Conservation (phyloP, 805 yeast species). For the Saccharomycopsis babjevae region DNA sequence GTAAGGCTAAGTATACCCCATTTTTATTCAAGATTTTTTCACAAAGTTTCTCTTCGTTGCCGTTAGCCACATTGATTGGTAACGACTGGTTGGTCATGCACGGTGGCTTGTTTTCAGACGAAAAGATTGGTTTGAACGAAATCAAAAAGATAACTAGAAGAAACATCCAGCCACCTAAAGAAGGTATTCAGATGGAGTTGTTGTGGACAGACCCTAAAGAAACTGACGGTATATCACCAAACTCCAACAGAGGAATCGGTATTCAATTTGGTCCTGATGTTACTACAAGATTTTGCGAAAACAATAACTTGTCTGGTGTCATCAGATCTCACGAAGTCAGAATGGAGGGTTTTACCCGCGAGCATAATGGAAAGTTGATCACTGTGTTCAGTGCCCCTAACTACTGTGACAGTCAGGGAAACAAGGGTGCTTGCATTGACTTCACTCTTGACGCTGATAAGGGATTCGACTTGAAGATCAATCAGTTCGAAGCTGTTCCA, state of each 20-base stretch:
- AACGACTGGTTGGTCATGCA: conserved; percentile 80
- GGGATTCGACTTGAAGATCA: conserved; percentile 39
- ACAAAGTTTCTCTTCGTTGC: conserved; percentile 77
- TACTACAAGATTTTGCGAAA: conserved; percentile 65
- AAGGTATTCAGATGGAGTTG: conserved; percentile 91
- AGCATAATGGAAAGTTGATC: conserved; percentile 75
- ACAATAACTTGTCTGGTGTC: conserved; percentile 64
- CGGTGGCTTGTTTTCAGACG: conserved; percentile 86
- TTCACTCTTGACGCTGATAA: conserved; percentile 39
- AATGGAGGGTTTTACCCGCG: conserved; percentile 79
- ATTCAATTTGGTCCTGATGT: conserved; percentile 96
- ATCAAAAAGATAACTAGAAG: conserved; percentile 60
- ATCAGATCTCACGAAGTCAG: conserved; percentile 94
- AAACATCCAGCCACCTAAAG: conserved; percentile 71
- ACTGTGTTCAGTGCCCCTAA: conserved; percentile 99
- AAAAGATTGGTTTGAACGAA: conserved; percentile 60
- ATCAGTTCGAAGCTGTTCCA: conserved; percentile 67
- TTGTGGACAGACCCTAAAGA: conserved; percentile 96
- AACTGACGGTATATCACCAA: conserved; percentile 67
- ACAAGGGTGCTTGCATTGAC: conserved; percentile 82
- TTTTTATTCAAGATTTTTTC: conserved; percentile 73
- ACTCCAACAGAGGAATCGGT: conserved; percentile 83
- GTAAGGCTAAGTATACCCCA: conserved; percentile 80
- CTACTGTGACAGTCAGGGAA: conserved; percentile 88
- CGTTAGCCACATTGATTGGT: conserved; percentile 76